Evolutionary conservation across 2,329 filamentous ascomycete genomes (phyloP), one percentile per base, ranked within the genome.

Genomic region (Leptographium wingfieldii): DNA sequence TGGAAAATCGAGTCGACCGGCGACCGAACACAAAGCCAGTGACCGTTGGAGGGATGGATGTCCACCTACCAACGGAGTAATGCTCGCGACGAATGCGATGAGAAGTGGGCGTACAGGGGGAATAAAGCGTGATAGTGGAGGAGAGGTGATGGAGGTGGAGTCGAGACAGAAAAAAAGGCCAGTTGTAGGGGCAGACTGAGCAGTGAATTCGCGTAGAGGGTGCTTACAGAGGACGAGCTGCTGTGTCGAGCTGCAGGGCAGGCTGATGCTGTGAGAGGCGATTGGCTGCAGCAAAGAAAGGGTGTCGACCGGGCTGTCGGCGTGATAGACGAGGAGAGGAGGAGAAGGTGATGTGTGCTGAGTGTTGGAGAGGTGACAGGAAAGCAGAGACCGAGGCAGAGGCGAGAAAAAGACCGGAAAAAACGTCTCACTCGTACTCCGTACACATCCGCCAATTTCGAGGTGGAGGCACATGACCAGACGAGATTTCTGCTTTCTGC

Each of bases 401-500:
- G 48, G 33, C 25, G n/a, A 46, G 48, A 46, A 35, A 29, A 49
- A 22, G 25, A n/a, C 25, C 22, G 22, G 22, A 27, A n/a, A 31
- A 33, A 55, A 35, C 31, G 31, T 5, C 31, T 31, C 31, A 35
- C 5, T 57, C 14, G 55, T 22, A 16, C 9, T 29, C 48, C 25
- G n/a, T 52, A 31, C 12, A 6, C 25, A 52, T 31, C 31, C 31
- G 31, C 31, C 31, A 27, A 27, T 27, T 27, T 48, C 25, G 43
- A 31, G 31, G 53, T 55, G 53, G 53, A 55, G 53, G 53, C 53
- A 55, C 53, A 55, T 55, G 53, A 55, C 53, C 53, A 22, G 35
- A 38, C 16, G 33, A 55, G 25, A 25, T 35, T 55, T 55, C n/a
- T 22, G 22, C 33, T 22, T 43, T 55, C n/a, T 22, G 22, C 33